A percentile compares a stretch with the other conserved stretches of the same genome.
Evolutionary conservation across 139 green algal species (phyloP).

Genomic region (Edaphochlamys debaryana): DNA sequence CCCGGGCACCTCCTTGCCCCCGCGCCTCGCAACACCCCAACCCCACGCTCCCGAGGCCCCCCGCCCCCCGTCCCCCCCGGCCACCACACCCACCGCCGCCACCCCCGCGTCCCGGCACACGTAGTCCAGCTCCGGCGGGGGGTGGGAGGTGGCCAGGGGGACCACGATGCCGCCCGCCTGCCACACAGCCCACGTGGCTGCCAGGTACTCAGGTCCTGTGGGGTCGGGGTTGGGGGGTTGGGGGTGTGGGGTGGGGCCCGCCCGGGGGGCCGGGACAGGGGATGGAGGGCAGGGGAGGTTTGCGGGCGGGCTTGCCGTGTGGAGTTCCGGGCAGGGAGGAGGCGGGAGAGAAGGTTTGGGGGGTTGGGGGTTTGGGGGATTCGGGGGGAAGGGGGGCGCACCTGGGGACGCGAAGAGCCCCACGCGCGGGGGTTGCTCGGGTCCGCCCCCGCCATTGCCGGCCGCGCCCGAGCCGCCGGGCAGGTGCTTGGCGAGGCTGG

Average conservation of each 20-base stretch:
- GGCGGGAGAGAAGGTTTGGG: too few species aligned
- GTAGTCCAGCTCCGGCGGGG: slow-evolving; percentile 81
- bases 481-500: slow-evolving; percentile 5
- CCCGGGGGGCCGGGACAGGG: too few species aligned
- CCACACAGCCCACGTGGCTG: slow-evolving; percentile 86
- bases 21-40: too few species aligned
- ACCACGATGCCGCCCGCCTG: slow-evolving; percentile 81
- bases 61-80: too few species aligned
- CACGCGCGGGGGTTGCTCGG: slow-evolving; percentile 45
- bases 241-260: too few species aligned
- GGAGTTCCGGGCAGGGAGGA: too few species aligned
- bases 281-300: too few species aligned
- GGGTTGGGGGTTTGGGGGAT: too few species aligned
- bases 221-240: slow-evolving; percentile 61
- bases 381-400: too few species aligned
- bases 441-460: not conserved
- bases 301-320: too few species aligned
- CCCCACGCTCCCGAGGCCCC: too few species aligned
- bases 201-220: slow-evolving; percentile 84
- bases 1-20: too few species aligned
- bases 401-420: slow-evolving; percentile 58
- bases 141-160: slow-evolving; percentile 85
- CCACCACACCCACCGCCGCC: slow-evolving; percentile 50
- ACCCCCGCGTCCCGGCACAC: slow-evolving; percentile 82
- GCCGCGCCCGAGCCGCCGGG: not conserved